Evolutionary conservation across 148 eudicot genomes (phyloP).

Genomic region (Rhododendron ferrugineum): DNA sequence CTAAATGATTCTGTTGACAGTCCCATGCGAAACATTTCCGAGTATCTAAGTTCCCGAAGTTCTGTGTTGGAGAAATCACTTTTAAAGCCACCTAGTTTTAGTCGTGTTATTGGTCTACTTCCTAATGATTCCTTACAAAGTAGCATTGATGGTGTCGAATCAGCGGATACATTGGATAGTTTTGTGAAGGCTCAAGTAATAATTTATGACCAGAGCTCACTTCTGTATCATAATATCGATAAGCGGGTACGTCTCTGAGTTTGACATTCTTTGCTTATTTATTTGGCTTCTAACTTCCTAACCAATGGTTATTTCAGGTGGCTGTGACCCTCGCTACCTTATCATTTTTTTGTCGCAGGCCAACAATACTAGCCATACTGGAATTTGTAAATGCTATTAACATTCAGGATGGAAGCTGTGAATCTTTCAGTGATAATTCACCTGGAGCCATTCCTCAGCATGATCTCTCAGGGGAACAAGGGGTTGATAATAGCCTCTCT

Average conservation of each 20-base stretch:
- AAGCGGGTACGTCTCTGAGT: conserved; percentile 46
- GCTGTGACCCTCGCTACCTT: conserved; percentile 87
- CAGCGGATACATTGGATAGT: conserved; percentile 57
- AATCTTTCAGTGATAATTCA: conserved; percentile 52
- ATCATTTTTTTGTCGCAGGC: conserved; percentile 91
- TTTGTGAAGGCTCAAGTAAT: conserved; percentile 94
- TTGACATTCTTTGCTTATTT: conserved; percentile 10
- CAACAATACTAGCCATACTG: conserved; percentile 73
- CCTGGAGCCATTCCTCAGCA: conserved; percentile 40
- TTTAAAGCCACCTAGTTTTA: conserved; percentile 60
- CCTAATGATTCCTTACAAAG: conserved; percentile 43
- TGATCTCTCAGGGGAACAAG: conserved; percentile 40
- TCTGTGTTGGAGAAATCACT: conserved; percentile 34
- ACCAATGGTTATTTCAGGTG: conserved; percentile 47
- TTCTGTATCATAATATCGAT: conserved; percentile 57
- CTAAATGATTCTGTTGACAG: conserved; percentile 55
- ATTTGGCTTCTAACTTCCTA: conserved; percentile 5
- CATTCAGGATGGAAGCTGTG: conserved; percentile 45
- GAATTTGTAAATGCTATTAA: conserved; percentile 72
- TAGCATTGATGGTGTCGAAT: conserved; percentile 31
- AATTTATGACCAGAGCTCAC: conserved; percentile 73
- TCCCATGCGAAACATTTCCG: conserved; percentile 26
- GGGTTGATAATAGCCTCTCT: conserved; percentile 32
- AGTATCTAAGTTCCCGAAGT: conserved; percentile 22
- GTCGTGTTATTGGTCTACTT: conserved; percentile 56